phyloP scores from a whole-genome alignment of 345 rosid genomes.

The Barbarea vulgaris region DNA sequence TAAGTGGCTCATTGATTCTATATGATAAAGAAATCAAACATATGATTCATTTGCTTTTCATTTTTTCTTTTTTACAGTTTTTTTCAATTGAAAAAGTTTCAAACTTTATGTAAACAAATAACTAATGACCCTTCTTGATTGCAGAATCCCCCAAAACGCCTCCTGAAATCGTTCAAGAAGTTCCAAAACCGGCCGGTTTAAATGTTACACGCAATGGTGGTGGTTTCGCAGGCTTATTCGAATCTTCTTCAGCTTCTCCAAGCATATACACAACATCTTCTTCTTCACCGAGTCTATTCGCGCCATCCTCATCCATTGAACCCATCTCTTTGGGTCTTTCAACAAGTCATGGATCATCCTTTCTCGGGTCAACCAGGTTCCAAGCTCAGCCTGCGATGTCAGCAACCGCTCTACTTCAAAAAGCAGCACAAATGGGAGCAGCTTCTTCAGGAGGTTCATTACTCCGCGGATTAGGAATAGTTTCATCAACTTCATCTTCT shows the following conservation, averaged over 20 bases:
- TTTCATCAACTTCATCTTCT: constrained; percentile 60
- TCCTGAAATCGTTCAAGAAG: constrained; percentile 48
- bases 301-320: constrained; percentile 49
- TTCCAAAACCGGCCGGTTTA: constrained; percentile 42
- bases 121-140: constrained; percentile 14
- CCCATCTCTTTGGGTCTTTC: constrained; percentile 79
- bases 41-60: constrained; percentile 19
- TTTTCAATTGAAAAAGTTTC: neutral
- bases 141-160: constrained; percentile 57
- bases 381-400: constrained; percentile 67
- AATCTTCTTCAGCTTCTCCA: constrained; percentile 47
- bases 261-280: constrained; percentile 47
- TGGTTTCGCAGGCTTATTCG: constrained; percentile 54
- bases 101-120: constrained; percentile 35
- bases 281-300: constrained; percentile 39
- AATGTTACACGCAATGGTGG: constrained; percentile 41
- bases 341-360: constrained; percentile 51
- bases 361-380: constrained; percentile 31
- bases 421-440: constrained; percentile 93
- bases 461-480: constrained; percentile 78
- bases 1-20: constrained; percentile 25
- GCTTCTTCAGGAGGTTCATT: constrained; percentile 63
- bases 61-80: neutral
- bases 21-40: constrained; percentile 33
- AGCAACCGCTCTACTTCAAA: constrained; percentile 94